phyloP scores from a whole-genome alignment of 2,329 filamentous ascomycete species.

The Penicillium capsulatum region DNA sequence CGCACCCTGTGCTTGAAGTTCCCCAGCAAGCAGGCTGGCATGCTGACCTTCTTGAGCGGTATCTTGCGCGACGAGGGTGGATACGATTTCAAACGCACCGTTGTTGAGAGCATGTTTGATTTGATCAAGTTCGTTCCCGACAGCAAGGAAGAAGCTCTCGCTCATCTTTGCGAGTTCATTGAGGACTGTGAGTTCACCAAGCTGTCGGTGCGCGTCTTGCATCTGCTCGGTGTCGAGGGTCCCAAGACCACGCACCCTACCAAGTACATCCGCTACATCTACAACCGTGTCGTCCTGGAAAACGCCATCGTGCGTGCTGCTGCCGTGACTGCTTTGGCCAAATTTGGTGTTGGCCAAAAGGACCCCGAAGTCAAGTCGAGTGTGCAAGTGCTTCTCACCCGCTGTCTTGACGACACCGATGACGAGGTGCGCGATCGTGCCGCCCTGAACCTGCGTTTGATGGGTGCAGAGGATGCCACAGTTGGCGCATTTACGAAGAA shows the following conservation, averaged over 20 bases:
- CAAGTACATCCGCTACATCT: slow-evolving; percentile 99
- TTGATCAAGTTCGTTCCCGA: slow-evolving; percentile 98
- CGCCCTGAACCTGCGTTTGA: slow-evolving; percentile 83
- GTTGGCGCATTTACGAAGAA: slow-evolving; percentile 89
- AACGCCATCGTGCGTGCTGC: slow-evolving; percentile 94
- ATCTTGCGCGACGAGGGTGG: slow-evolving; percentile 94
- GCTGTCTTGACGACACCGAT: slow-evolving; percentile 94
- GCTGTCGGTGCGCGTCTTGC: slow-evolving; percentile 88
- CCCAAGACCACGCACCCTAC: slow-evolving; percentile 93
- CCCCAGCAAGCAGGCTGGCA: slow-evolving; percentile 94
- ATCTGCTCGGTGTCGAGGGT: slow-evolving; percentile 89
- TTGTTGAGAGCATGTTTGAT: slow-evolving; percentile 99
- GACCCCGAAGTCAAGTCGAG: slow-evolving; percentile 96
- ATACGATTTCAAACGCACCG: slow-evolving; percentile 95
- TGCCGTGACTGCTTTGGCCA: slow-evolving; percentile 90
- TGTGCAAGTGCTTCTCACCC: slow-evolving; percentile 83
- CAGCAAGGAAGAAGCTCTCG: slow-evolving; percentile 73
- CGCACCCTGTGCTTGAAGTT: slow-evolving; percentile 96
- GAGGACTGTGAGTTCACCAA: slow-evolving; percentile 99
- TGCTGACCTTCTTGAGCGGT: slow-evolving; percentile 96
- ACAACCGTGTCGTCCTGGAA: slow-evolving; percentile 95
- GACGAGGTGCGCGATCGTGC: slow-evolving; percentile 96
- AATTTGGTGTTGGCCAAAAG: slow-evolving; percentile 95
- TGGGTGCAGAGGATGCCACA: slow-evolving; percentile 85
- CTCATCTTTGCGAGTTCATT: slow-evolving; percentile 97